Conservation (phyloP, 2,329 filamentous ascomycete genomes). For the Penicillium rolfsii region DNA sequence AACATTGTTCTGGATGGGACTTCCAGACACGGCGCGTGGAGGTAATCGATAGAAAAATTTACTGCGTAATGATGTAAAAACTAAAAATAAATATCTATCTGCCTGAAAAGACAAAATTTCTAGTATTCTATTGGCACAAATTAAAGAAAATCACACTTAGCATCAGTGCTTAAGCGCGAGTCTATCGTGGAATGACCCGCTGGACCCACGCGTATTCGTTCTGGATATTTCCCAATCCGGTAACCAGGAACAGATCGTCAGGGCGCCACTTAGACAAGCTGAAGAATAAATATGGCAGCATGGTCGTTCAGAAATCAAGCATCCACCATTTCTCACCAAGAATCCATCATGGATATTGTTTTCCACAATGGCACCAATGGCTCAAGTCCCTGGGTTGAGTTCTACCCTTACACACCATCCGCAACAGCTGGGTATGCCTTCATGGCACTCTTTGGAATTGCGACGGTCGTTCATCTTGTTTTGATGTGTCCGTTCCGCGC, state of each 20-base stretch:
- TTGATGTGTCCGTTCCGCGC: slow-evolving; percentile 38
- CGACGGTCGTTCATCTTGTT: slow-evolving; percentile 36
- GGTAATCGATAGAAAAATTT: not conserved
- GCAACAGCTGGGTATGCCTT: slow-evolving; percentile 41
- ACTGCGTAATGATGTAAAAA: not conserved
- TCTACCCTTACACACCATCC: slow-evolving; percentile 44
- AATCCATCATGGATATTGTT: slow-evolving; percentile 35
- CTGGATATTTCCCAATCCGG: slow-evolving; percentile 29
- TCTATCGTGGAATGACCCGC: not conserved
- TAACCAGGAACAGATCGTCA: slow-evolving; percentile 10
- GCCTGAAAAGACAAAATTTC: not conserved
- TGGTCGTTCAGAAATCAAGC: not conserved
- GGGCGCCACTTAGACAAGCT: not conserved
- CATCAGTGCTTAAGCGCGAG: not conserved
- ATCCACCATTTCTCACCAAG: not conserved
- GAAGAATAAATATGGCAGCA: slow-evolving; percentile 2
- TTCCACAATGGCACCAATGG: slow-evolving; percentile 38
- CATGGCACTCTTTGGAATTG: slow-evolving; percentile 39
- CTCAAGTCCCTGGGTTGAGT: slow-evolving; percentile 37
- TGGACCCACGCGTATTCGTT: slow-evolving; percentile 35
- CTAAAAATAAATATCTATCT: slow-evolving; percentile 9
- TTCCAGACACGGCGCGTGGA: not conserved
- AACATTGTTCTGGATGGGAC: not conserved
- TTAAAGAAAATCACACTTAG: slow-evolving; percentile 2
- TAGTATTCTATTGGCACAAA: not conserved